Base-by-base conservation (phyloP, 2,329 filamentous ascomycete genomes). In the Neopestalotiopsis clavispora region DNA sequence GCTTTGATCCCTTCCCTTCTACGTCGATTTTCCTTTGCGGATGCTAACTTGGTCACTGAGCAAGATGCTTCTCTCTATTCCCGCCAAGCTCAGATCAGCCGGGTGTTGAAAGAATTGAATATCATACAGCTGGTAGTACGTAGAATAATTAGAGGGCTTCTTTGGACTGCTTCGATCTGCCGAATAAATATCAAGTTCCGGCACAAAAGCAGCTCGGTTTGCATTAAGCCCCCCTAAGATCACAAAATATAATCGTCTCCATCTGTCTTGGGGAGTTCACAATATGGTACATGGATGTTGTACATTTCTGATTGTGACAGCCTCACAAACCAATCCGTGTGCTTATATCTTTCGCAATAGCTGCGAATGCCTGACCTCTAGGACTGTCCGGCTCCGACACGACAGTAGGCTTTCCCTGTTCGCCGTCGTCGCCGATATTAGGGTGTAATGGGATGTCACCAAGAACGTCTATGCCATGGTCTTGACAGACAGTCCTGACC, bases 381-480 rank as follows among this genome's bases (percentile, higher is more conserved):
- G 88, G 86, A 74, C 94, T 94, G 1, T 90, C 85, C 7, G 95
- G 94, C 79, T 97, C 94, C 1, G 94, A 89, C 2, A 97, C 94
- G 0, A 98, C 93, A 0, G 95, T 98, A 4, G 96, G 96, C 79
- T 92, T 94, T 1, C 96, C 96, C 23, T 87, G 84, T 79, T 97
- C 94, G 1, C 93, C 94, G 80, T 98, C 94, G 68, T 94, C 92
- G 69, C 94, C 97, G 28, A 98, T 97, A 65, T 85, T 89, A 4
- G 92, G 90, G 79, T 98, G 94, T 63, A 99, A 85, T 5, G 95
- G 95, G 56, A 99, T 91, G 78, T 98, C 93, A 1, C 94, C 95
- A 3, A 99, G 82, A 72, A 98, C 89, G n/a, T 92, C 87, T 66
- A 98, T 89, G 0, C 88, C 87, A 58, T 95, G 85, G 69, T 94